Percentiles rank a stretch among this genome's conserved stretches.
These are phyloP conservation scores for Aureobasidium mangrovei DNA, from an alignment of 2,329 filamentous ascomycete genomes.

Conservation along the genomic window DNA sequence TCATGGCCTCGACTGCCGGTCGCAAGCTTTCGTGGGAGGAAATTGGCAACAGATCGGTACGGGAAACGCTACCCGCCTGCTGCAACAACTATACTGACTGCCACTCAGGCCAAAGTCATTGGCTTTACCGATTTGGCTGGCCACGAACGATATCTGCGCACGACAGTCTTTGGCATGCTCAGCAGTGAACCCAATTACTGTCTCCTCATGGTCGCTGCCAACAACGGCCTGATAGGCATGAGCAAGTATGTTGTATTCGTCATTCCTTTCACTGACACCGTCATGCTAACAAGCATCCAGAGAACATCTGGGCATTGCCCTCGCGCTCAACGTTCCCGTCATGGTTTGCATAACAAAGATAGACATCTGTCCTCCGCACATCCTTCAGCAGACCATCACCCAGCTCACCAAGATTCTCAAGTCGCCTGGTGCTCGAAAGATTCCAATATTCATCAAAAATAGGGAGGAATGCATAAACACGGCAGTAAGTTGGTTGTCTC, in stretches of 20 bases:
- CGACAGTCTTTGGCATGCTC: constrained; percentile 89
- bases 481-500: constrained; percentile 37
- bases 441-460: constrained; percentile 89
- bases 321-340: constrained; percentile 91
- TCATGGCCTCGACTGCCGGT: constrained; percentile 72
- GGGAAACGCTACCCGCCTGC: constrained; percentile 8
- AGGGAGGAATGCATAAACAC: constrained; percentile 90
- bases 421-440: constrained; percentile 85
- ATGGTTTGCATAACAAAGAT: constrained; percentile 99
- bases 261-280: background rate
- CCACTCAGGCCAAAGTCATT: constrained; percentile 69
- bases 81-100: too few relatives aligned
- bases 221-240: constrained; percentile 96
- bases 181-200: constrained; percentile 97
- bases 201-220: constrained; percentile 94
- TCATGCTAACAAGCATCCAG: constrained; percentile 20
- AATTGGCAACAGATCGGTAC: constrained; percentile 77
- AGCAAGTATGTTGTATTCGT: constrained; percentile 49
- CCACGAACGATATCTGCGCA: constrained; percentile 89
- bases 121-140: constrained; percentile 92
- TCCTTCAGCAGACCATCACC: constrained; percentile 83
- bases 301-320: constrained; percentile 89
- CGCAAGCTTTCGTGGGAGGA: constrained; percentile 94
- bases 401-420: constrained; percentile 91
- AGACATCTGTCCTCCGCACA: constrained; percentile 93